phyloP scores from a whole-genome alignment of 225 moss, liverwort and hornwort genomes.

The Pleurozium schreberi region DNA sequence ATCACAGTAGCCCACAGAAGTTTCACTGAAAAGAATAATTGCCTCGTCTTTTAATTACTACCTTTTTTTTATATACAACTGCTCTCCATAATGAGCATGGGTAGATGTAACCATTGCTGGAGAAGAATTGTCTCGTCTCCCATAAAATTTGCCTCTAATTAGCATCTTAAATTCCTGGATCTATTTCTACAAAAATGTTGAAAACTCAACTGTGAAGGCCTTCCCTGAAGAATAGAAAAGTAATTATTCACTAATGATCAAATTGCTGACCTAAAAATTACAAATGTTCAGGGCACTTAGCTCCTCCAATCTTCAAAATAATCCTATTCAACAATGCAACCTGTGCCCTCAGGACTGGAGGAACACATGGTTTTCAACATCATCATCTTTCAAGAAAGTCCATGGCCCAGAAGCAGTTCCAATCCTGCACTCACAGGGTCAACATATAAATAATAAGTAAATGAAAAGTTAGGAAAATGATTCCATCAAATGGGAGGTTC shows the following conservation, averaged over 20 bases:
- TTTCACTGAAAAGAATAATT: neutral
- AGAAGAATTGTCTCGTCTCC: no score
- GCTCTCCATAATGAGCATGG: no score
- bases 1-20: neutral
- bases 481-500: neutral
- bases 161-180: neutral
- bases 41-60: neutral
- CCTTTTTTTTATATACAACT: neutral
- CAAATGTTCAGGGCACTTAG: neutral
- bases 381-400: constrained; percentile 15
- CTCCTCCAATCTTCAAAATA: neutral
- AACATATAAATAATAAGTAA: neutral
- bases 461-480: neutral
- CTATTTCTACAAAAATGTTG: neutral
- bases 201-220: neutral
- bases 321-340: neutral
- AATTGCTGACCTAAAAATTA: neutral
- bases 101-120: neutral
- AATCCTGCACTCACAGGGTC: constrained; percentile 18
- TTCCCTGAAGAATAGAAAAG: neutral
- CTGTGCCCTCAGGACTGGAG: neutral
- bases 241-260: neutral
- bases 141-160: neutral
- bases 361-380: constrained; percentile 5
- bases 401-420: constrained; percentile 41